Base-by-base conservation (phyloP, 2,329 filamentous ascomycete genomes). In the Bipolaris cookei region DNA sequence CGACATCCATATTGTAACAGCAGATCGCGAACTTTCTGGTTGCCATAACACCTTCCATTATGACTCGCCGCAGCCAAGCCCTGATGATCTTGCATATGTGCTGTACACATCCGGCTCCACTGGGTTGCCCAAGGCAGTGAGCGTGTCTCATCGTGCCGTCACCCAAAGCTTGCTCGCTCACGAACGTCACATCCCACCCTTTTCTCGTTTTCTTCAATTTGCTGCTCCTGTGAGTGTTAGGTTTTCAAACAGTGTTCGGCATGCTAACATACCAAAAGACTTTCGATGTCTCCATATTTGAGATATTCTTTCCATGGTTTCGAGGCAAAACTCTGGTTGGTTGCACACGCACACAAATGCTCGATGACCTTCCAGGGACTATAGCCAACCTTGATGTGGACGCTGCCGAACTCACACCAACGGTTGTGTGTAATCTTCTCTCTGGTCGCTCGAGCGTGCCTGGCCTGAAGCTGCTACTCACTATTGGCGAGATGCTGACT, bases 71-170 rank as follows among this genome's bases (percentile, higher is more conserved):
- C 0, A 44, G 50, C 2, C 75, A 74, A 23, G 66, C 14, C 49
- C 56, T 41, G 45, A 62, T 28, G 62, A 83, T 58, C 74, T 93
- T 21, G 92, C 93, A 21, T 97, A 97, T 79, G 86, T 97, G 57
- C 92, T 97, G 87, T 97, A 96, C 74, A 97, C 93, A 0, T 96
- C 91, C 43, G 92, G 92, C 3, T 96, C 91, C 4, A 97, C 92
- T 0, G 93, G 93, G 11, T 86, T 88, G 4, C 93, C 93, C 0
- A 97, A 97, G 79, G 93, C 92, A 0, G 93, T 97, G 21, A 84
- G 85, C 2, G 82, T 97, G 28, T 92, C 91, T 28, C 93, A 97
- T 77, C 78, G 82, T 25, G 90, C 93, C 14, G 92, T 84, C 6
- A 90, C 90, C 0, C 93, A 97, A 73, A 91, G 90, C 54, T 77